Evolutionary conservation across 1,284 basidiomycete species (phyloP).

Genomic region (Cryptococcus sp.): DNA sequence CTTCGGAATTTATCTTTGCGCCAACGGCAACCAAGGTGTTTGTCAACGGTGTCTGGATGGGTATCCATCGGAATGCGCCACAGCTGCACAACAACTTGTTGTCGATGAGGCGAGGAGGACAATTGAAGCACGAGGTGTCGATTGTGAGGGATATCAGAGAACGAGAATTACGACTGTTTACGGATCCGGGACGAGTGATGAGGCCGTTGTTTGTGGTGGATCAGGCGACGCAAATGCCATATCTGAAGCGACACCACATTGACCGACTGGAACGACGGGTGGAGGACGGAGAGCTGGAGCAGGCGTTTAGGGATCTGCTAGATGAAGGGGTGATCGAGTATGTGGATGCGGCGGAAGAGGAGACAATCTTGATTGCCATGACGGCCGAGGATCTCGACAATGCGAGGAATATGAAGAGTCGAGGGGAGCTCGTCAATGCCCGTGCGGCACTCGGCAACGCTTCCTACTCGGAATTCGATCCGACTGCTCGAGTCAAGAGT

Average conservation of each 20-base stretch:
- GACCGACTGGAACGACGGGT: slow-evolving; percentile 47
- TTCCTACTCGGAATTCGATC: slow-evolving; percentile 56
- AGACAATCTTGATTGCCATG: slow-evolving; percentile 99
- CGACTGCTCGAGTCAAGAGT: slow-evolving; percentile 79
- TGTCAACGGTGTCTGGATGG: slow-evolving; percentile 99
- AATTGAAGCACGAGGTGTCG: slow-evolving; percentile 92
- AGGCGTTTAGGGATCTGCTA: slow-evolving; percentile 80
- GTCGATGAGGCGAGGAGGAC: slow-evolving; percentile 85
- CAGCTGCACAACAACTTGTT: slow-evolving; percentile 90
- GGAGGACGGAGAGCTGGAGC: slow-evolving; percentile 54
- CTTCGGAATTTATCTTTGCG: slow-evolving; percentile 84
- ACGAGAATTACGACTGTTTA: slow-evolving; percentile 87
- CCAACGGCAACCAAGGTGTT: slow-evolving; percentile 92
- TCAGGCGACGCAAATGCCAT: slow-evolving; percentile 66
- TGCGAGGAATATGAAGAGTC: slow-evolving; percentile 47
- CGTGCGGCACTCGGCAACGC: slow-evolving; percentile 51
- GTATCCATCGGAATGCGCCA: slow-evolving; percentile 92
- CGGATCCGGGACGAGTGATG: slow-evolving; percentile 93
- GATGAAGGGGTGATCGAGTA: slow-evolving; percentile 88
- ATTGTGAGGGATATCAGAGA: slow-evolving; percentile 97
- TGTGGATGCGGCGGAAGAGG: slow-evolving; percentile 97
- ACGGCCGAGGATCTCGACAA: slow-evolving; percentile 89
- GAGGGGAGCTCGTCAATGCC: slow-evolving; percentile 44
- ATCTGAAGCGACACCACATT: slow-evolving; percentile 78
- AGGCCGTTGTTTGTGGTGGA: slow-evolving; percentile 97